Conservation (phyloP, 192 early-diverging fungal genomes). For the Spizellomyces punctatus region DNA sequence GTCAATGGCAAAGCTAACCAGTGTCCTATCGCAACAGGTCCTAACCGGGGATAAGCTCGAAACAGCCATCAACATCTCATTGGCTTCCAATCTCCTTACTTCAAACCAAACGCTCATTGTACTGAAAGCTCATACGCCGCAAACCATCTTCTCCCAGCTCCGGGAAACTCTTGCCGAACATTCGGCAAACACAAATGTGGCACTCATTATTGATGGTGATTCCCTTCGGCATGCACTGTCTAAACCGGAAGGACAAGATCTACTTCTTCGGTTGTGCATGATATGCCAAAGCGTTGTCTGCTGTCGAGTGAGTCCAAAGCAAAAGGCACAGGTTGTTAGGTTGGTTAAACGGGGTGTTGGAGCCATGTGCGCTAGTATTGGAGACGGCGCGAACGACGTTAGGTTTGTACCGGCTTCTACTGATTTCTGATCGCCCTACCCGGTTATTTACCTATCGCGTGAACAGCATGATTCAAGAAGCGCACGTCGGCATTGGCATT, state of each 20-base stretch:
- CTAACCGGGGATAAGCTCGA: conserved; percentile 91
- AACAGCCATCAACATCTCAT: conserved; percentile 90
- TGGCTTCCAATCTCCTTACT: conserved; percentile 71
- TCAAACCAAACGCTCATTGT: conserved; percentile 44
- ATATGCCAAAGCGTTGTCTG: conserved; percentile 83
- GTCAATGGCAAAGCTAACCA: neutral
- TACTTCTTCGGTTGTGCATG: conserved; percentile 75
- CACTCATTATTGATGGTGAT: conserved; percentile 45
- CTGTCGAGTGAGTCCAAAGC: conserved; percentile 85
- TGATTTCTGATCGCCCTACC: neutral
- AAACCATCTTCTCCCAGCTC: conserved; percentile 19
- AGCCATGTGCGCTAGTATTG: conserved; percentile 82
- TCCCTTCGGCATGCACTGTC: conserved; percentile 46
- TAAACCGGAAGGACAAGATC: conserved; percentile 49
- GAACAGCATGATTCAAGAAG: conserved; percentile 88
- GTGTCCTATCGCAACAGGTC: conserved; percentile 42
- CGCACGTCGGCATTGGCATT: conserved; percentile 91
- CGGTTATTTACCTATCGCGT: neutral
- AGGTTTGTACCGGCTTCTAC: conserved; percentile 10
- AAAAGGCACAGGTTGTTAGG: conserved; percentile 84
- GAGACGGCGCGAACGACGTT: conserved; percentile 95
- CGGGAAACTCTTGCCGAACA: conserved; percentile 21
- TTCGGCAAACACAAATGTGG: conserved; percentile 18
- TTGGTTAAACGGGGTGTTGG: conserved; percentile 47
- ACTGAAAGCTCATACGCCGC: conserved; percentile 40